These are phyloP conservation scores for Pleomassaria siparia DNA, from an alignment of 2,329 filamentous ascomycete genomes.

Conservation along the genomic window DNA sequence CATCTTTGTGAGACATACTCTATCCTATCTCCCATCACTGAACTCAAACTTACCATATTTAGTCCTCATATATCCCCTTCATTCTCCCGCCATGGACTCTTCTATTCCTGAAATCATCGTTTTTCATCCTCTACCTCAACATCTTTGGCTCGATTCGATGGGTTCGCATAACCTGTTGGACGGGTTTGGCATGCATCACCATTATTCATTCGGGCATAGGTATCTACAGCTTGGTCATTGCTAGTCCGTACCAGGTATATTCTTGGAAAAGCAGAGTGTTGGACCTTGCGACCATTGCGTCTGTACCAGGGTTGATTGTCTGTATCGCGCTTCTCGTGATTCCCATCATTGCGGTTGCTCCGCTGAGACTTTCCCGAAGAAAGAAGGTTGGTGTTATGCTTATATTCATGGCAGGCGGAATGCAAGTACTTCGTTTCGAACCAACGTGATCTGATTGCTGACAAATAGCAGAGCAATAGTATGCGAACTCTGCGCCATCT, in stretches of 20 bases:
- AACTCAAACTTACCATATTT: not conserved
- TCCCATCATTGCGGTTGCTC: constrained; percentile 6
- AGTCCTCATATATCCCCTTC: constrained; percentile 3
- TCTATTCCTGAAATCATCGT: constrained; percentile 12
- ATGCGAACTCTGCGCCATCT: constrained; percentile 9
- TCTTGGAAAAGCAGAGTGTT: not conserved
- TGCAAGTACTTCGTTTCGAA: constrained; percentile 6
- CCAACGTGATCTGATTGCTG: not conserved
- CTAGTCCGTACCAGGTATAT: not conserved
- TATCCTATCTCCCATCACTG: not conserved
- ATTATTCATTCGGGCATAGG: constrained; percentile 1
- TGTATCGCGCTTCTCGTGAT: constrained; percentile 9
- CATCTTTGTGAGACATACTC: not conserved
- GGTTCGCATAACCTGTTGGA: constrained; percentile 7
- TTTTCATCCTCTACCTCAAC: constrained; percentile 17
- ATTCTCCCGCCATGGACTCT: constrained; percentile 3
- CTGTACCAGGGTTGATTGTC: constrained; percentile 7
- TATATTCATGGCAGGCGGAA: constrained; percentile 6
- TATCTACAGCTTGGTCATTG: not conserved
- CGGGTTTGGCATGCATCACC: constrained; percentile 3
- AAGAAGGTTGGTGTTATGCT: constrained; percentile 9
- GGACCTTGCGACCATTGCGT: not conserved
- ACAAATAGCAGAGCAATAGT: constrained; percentile 8
- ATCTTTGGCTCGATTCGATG: constrained; percentile 9
- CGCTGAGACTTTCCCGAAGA: not conserved